Base-by-base conservation (phyloP, 805 yeast species). In the Zygosaccharomyces kombuchaensis region DNA sequence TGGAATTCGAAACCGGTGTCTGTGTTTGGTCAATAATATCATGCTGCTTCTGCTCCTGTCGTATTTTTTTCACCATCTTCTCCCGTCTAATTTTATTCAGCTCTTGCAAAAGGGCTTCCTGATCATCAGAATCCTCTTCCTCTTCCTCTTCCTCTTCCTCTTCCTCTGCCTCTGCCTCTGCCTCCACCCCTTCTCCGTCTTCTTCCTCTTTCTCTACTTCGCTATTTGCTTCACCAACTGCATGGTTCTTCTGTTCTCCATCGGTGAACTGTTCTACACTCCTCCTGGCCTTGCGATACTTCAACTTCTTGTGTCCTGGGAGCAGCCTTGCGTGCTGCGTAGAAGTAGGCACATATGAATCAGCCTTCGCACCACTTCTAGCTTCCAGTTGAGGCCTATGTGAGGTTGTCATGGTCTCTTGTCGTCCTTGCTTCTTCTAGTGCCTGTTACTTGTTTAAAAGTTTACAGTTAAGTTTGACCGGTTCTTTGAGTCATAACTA, bases 371-470 rank as follows among this genome's bases (percentile, higher is more conserved):
- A 41, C 76, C 78, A 43, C 82, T 81, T 55, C 78, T 72, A 14
- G 84, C 84, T 51, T 81, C 87, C 51, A 82, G 72, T 6, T 85
- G 82, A 0, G 87, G 86, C 58, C 84, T 73, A 56, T 80, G 85
- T 8, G 85, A 84, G 3, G 86, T 78, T 0, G 87, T 79, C 87
- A 82, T 81, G 7, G 10, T 22, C 22, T n/a, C 8, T 12, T 27
- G 13, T 29, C 12, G 14, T n/a, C 8, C 16, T n/a, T 29, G 13
- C n/a, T 7, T 29, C 14, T 29, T 29, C 32, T n/a, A 7, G 16
- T 29, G 16, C 3, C 12, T 10, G n/a, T 13, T 26, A 9, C 29
- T 10, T 13, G 32, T 6, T 29, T 9, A 29, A 29, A 29, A 29
- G 32, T 29, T 12, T 13, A 29, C 14, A 13, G 16, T 29, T n/a